These are phyloP conservation scores for Conoideocrella luteorostrata DNA, from an alignment of 2,329 filamentous ascomycete genomes.

Conservation along the genomic window DNA sequence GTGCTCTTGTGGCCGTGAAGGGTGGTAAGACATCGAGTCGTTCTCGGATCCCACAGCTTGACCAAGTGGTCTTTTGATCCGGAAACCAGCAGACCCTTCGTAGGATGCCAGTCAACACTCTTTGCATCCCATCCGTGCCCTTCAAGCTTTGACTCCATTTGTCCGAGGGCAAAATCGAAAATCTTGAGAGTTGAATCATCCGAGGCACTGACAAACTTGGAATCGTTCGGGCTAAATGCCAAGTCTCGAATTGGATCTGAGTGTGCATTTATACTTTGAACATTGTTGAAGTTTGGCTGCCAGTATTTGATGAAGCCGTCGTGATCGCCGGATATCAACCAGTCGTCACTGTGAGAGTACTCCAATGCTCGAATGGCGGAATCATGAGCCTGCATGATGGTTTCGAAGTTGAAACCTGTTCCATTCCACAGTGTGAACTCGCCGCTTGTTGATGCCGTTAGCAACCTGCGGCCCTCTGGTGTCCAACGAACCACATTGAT, in stretches of 20 bases:
- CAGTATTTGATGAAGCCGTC: constrained; percentile 96
- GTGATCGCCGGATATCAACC: constrained; percentile 92
- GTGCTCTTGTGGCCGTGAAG: constrained; percentile 97
- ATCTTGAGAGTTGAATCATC: constrained; percentile 93
- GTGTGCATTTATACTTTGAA: constrained; percentile 89
- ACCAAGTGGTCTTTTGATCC: constrained; percentile 97
- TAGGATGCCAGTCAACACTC: constrained; percentile 94
- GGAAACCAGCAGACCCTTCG: constrained; percentile 87
- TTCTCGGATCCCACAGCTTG: constrained; percentile 97
- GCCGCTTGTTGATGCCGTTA: constrained; percentile 92
- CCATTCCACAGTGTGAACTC: constrained; percentile 99
- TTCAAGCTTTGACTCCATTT: constrained; percentile 74
- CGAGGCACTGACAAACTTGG: constrained; percentile 92
- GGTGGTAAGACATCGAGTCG: constrained; percentile 81
- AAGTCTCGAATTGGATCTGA: constrained; percentile 84
- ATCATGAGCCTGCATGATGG: constrained; percentile 97
- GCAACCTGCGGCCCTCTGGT: constrained; percentile 81
- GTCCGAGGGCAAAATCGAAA: constrained; percentile 86
- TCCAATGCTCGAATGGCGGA: constrained; percentile 73
- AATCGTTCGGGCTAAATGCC: constrained; percentile 87
- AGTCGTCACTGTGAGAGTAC: constrained; percentile 95
- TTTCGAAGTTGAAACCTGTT: constrained; percentile 98
- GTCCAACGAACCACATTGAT: constrained; percentile 98
- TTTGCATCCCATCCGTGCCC: constrained; percentile 99
- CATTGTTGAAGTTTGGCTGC: constrained; percentile 98